Conservation (phyloP, 768 basidiomycete genomes). For the Lactarius deliciosus region DNA sequence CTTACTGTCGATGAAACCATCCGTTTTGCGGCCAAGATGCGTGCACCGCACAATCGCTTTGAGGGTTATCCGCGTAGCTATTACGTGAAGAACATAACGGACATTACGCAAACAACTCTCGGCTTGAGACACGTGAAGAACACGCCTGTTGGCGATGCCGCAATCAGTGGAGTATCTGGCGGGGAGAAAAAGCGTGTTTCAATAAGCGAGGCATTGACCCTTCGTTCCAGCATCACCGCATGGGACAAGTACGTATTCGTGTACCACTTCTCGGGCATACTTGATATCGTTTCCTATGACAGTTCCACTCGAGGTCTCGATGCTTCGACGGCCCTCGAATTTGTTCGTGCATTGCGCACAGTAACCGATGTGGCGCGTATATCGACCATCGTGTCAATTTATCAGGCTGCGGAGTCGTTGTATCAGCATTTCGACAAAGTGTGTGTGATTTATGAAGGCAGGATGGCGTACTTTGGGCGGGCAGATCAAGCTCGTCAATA, state of each 20-base stretch:
- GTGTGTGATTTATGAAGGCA: conserved; percentile 76
- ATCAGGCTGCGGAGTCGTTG: conserved; percentile 74
- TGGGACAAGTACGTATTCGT: not conserved
- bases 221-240: not conserved
- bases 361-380: conserved; percentile 64
- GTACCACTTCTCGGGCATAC: not conserved
- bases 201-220: conserved; percentile 57
- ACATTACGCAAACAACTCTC: conserved; percentile 68
- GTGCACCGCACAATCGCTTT: conserved; percentile 58
- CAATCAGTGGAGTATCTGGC: conserved; percentile 78
- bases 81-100: conserved; percentile 45
- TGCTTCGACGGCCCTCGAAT: conserved; percentile 87
- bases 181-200: conserved; percentile 85
- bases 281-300: conserved; percentile 51
- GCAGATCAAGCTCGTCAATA: conserved; percentile 71
- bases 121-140: conserved; percentile 77
- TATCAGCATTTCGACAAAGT: conserved; percentile 86
- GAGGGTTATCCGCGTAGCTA: conserved; percentile 44
- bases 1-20: conserved; percentile 80
- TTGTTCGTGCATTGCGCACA: conserved; percentile 71
- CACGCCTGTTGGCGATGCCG: conserved; percentile 85
- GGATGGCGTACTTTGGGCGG: conserved; percentile 79
- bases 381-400: conserved; percentile 11
- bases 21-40: conserved; percentile 63
- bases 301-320: conserved; percentile 81